phyloP scores from a whole-genome alignment of 768 basidiomycete genomes.

The Mycena chlorophos region DNA sequence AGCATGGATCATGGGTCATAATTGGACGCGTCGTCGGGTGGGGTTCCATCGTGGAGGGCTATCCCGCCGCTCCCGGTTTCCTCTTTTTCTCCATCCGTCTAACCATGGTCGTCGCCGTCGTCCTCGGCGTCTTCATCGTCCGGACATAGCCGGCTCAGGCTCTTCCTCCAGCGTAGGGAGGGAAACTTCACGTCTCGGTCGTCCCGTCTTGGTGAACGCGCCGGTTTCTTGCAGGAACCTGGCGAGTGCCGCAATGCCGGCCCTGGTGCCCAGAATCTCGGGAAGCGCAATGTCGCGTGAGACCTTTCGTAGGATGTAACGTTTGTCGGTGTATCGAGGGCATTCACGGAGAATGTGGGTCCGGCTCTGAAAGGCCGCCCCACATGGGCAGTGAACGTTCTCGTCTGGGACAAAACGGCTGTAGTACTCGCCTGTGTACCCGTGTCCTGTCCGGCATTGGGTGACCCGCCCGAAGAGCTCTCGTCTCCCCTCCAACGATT shows the following conservation, averaged over 20 bases:
- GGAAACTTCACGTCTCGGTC: not conserved
- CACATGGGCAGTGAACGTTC: not conserved
- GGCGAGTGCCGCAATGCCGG: too few relatives aligned
- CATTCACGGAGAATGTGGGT: conserved; percentile 76
- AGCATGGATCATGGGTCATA: too few relatives aligned
- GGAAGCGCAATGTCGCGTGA: not conserved
- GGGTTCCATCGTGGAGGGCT: not conserved
- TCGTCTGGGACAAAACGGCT: too few relatives aligned
- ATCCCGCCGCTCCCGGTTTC: not conserved
- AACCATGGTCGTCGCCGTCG: not conserved
- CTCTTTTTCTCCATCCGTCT: not conserved
- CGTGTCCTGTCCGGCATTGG: conserved; percentile 29
- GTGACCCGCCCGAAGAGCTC: conserved; percentile 22
- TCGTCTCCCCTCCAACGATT: conserved; percentile 1
- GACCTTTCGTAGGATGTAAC: too few relatives aligned
- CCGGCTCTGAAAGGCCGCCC: conserved; percentile 7
- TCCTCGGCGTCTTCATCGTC: conserved; percentile 1
- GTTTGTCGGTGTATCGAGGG: conserved; percentile 54
- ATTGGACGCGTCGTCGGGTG: not conserved
- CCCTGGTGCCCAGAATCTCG: not conserved
- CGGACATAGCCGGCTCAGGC: not conserved
- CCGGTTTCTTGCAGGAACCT: too few relatives aligned
- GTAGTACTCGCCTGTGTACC: conserved; percentile 26
- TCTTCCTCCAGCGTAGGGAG: not conserved
- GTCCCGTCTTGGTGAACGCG: not conserved